Conservation (phyloP, 805 yeast genomes). For the Candida schatavii region DNA sequence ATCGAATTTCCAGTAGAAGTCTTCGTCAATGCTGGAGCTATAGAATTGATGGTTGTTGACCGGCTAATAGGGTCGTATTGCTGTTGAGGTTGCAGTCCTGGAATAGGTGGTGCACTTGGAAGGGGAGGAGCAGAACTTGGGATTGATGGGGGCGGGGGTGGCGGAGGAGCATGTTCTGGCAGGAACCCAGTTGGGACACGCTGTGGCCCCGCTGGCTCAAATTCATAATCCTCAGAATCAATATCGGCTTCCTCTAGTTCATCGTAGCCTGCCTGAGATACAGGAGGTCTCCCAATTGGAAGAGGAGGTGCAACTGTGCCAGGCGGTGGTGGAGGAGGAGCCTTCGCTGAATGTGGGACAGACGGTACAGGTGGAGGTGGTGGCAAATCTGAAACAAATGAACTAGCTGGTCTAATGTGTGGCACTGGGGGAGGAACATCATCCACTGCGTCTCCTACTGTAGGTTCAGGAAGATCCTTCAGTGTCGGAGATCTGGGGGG, state of each 20-base stretch:
- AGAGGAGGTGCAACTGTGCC: conserved; percentile 9
- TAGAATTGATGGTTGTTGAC: background rate
- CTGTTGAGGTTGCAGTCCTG: conserved; percentile 9
- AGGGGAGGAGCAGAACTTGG: conserved; percentile 3
- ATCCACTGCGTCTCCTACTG: conserved; percentile 8
- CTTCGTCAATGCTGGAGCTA: background rate
- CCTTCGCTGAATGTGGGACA: conserved; percentile 1
- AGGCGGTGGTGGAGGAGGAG: conserved; percentile 9
- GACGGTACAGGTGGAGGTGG: conserved; percentile 17
- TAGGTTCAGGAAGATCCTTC: background rate
- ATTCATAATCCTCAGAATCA: conserved; percentile 1
- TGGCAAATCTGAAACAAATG: conserved; percentile 13
- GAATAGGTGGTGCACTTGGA: conserved; percentile 8
- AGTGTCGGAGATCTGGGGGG: conserved; percentile 12
- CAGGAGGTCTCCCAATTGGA: conserved; percentile 8
- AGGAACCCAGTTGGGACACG: background rate
- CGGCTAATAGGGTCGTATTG: conserved; percentile 10
- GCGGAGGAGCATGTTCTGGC: conserved; percentile 15
- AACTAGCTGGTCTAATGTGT: conserved; percentile 14
- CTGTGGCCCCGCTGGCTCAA: conserved; percentile 3
- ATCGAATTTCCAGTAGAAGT: conserved; percentile 13
- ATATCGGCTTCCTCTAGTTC: background rate
- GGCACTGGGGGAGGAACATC: conserved; percentile 18
- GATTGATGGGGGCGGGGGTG: conserved; percentile 11
- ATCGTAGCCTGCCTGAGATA: background rate